Evolutionary conservation across 208 protist genomes (phyloP).

Genomic region (Phytomonas sp.): DNA sequence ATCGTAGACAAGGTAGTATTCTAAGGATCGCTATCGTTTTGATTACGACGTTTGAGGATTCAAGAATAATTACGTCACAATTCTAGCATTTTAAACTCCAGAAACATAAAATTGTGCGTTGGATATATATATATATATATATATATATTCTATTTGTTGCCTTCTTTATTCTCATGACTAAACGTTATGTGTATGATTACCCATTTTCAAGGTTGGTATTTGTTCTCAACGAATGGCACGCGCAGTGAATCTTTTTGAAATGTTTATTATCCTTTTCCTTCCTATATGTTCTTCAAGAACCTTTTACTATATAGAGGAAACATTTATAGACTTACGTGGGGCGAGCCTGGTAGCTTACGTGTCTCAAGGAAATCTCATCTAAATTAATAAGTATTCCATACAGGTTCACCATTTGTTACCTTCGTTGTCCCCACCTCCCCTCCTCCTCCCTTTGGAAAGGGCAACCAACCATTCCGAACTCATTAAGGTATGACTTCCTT

Average conservation of each 20-base stretch:
- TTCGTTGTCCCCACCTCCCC: background rate
- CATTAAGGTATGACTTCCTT: background rate
- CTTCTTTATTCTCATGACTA: background rate
- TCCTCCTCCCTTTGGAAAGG: background rate
- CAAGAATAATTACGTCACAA: background rate
- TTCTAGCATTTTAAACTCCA: background rate
- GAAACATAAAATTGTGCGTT: background rate
- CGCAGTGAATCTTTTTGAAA: background rate
- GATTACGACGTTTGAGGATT: background rate
- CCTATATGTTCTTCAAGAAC: background rate
- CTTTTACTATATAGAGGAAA: background rate
- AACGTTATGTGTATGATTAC: background rate
- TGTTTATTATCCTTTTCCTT: background rate
- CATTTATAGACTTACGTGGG: background rate
- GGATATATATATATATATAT: background rate
- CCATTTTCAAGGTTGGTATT: background rate
- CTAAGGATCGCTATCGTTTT: background rate
- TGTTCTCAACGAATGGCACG: background rate
- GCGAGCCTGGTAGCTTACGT: background rate
- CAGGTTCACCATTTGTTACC: background rate
- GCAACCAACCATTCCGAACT: background rate
- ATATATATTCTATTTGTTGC: background rate
- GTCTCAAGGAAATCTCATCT: background rate
- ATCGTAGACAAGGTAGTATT: background rate
- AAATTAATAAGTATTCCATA: background rate